Percentiles rank a stretch among this genome's conserved stretches.
Conservation (phyloP, 2,329 filamentous ascomycete genomes). For the Neonectria hederae region DNA sequence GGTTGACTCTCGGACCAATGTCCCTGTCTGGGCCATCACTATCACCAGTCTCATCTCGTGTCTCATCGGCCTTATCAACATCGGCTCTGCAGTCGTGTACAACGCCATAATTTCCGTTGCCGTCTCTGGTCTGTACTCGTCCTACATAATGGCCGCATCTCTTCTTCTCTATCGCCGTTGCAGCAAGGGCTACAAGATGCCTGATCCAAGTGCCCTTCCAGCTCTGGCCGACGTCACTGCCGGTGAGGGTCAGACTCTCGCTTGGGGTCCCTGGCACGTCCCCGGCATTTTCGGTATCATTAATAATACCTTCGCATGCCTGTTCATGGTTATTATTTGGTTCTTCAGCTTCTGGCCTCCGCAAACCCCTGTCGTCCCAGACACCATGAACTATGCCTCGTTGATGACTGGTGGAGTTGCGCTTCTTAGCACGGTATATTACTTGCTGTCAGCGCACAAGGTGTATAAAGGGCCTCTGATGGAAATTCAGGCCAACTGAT, state of each 20-base stretch:
- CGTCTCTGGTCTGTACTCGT: conserved; percentile 34
- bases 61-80: conserved; percentile 37
- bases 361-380: conserved; percentile 31
- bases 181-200: conserved; percentile 36
- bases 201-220: conserved; percentile 30
- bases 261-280: conserved; percentile 65
- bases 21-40: conserved; percentile 36
- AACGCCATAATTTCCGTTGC: conserved; percentile 38
- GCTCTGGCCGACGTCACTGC: conserved; percentile 27
- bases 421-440: conserved; percentile 56
- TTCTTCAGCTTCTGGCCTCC: conserved; percentile 65
- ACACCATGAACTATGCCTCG: conserved; percentile 57
- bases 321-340: conserved; percentile 62
- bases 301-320: conserved; percentile 63
- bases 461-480: conserved; percentile 56
- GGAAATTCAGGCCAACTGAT: conserved; percentile 20
- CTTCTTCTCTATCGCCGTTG: conserved; percentile 38
- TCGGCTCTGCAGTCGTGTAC: conserved; percentile 36
- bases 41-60: conserved; percentile 33
- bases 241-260: conserved; percentile 31
- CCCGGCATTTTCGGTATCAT: conserved; percentile 59
- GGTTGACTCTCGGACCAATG: conserved; percentile 34
- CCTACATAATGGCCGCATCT: conserved; percentile 33
- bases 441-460: conserved; percentile 51
- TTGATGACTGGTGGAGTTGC: conserved; percentile 53